phyloP scores from a whole-genome alignment of 2,329 filamentous ascomycete species.

The Ophiostoma fasciatum region DNA sequence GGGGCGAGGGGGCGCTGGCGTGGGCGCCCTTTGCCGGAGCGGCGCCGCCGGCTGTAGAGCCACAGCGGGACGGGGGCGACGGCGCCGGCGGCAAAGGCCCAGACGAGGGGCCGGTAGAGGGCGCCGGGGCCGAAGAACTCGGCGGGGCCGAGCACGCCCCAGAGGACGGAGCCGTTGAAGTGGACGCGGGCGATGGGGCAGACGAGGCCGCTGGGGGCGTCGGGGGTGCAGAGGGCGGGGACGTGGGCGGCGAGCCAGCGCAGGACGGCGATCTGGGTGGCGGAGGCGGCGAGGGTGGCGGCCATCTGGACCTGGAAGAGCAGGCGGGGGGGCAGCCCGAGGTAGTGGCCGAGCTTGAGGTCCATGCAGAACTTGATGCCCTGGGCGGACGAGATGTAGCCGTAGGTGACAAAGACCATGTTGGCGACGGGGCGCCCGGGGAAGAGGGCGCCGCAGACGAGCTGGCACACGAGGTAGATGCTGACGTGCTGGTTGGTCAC shows the following conservation, averaged over 20 bases:
- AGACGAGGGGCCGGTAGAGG: conserved; percentile 62
- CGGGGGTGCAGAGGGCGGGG: conserved; percentile 58
- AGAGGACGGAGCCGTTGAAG: conserved; percentile 80
- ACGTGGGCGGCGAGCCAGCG: conserved; percentile 85
- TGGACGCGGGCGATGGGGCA: conserved; percentile 78
- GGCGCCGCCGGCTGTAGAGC: conserved; percentile 47
- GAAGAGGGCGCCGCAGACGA: conserved; percentile 69
- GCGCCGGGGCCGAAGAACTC: conserved; percentile 69
- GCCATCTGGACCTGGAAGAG: conserved; percentile 66
- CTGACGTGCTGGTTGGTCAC: conserved; percentile 82
- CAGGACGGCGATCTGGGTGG: conserved; percentile 70
- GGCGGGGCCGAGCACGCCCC: conserved; percentile 71
- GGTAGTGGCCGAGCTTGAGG: conserved; percentile 75
- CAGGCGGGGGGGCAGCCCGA: conserved; percentile 72
- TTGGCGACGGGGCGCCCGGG: conserved; percentile 77
- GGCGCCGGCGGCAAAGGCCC: conserved; percentile 68
- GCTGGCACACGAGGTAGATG: conserved; percentile 74
- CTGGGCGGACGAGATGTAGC: conserved; percentile 78
- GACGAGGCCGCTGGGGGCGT: conserved; percentile 76
- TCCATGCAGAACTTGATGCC: conserved; percentile 82
- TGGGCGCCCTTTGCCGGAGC: too few species aligned
- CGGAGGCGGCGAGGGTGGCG: conserved; percentile 58
- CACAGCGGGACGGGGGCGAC: conserved; percentile 61
- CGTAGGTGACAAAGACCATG: conserved; percentile 88
- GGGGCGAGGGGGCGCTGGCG: conserved; percentile 41